Conservation (phyloP, 73 alveolate genomes). For the Effrenium voratum region DNA sequence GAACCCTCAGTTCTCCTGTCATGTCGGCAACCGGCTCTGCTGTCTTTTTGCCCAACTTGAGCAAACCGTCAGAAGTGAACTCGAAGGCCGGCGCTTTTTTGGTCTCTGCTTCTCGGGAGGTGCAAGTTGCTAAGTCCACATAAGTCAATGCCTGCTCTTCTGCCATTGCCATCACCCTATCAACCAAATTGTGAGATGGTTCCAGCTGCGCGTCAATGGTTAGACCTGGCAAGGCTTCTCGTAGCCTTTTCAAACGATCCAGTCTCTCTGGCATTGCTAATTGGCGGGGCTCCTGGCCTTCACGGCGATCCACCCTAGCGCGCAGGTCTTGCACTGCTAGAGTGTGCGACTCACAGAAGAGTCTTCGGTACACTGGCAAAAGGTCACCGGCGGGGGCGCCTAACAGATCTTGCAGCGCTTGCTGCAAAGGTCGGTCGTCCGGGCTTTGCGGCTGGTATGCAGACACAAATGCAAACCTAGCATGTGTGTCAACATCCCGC, state of each 20-base stretch:
- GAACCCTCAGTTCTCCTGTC: not conserved
- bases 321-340: slow-evolving; percentile 6
- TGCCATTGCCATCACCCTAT: not conserved
- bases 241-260: not conserved
- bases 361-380: not conserved
- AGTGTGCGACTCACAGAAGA: not conserved
- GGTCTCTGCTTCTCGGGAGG: not conserved
- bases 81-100: not conserved
- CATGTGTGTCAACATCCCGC: not conserved
- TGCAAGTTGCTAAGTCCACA: not conserved
- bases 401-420: not conserved
- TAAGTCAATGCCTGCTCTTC: not conserved
- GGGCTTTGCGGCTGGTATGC: not conserved
- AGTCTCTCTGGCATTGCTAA: not conserved
- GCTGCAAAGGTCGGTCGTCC: not conserved
- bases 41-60: too few relatives aligned
- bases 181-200: not conserved
- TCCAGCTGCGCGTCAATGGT: not conserved
- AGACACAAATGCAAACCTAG: not conserved
- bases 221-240: not conserved
- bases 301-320: not conserved
- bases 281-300: not conserved
- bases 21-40: not conserved
- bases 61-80: not conserved
- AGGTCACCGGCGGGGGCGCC: not conserved